Evolutionary conservation across 768 basidiomycete genomes (phyloP).

Genomic region (Lactifluus pinguis): DNA sequence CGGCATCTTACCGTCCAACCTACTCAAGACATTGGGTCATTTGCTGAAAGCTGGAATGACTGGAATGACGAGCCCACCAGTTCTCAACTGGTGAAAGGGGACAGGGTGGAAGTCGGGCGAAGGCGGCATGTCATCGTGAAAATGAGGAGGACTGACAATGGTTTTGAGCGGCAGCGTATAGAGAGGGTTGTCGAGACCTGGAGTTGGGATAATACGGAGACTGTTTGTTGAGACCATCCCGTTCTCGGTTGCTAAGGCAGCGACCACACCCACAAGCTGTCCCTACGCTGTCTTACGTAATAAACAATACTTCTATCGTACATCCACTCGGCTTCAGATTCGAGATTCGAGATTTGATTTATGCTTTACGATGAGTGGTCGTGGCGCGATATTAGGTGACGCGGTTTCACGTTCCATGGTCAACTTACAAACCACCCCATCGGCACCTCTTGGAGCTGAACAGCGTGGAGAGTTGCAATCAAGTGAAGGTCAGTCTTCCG

Average conservation of each 20-base stretch:
- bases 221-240: too few relatives aligned
- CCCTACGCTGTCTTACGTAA: background rate
- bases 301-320: background rate
- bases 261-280: background rate
- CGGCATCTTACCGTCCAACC: conserved; percentile 31
- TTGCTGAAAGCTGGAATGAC: conserved; percentile 31
- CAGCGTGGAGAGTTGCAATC: background rate
- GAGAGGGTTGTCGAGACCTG: conserved; percentile 62
- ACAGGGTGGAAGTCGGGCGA: conserved; percentile 34
- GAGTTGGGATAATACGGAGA: conserved; percentile 36
- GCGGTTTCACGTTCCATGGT: conserved; percentile 2
- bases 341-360: background rate
- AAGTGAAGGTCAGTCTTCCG: conserved; percentile 1
- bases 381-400: background rate
- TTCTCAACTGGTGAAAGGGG: conserved; percentile 18
- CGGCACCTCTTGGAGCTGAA: background rate
- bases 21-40: conserved; percentile 33
- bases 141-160: conserved; percentile 44
- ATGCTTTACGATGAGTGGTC: background rate
- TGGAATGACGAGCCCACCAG: conserved; percentile 21
- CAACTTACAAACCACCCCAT: background rate
- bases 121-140: conserved; percentile 45
- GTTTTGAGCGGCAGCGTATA: conserved; percentile 63
- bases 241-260: background rate
- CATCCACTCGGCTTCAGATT: background rate